Conservation (phyloP, 768 basidiomycete genomes). For the Agrocybe pediades region DNA sequence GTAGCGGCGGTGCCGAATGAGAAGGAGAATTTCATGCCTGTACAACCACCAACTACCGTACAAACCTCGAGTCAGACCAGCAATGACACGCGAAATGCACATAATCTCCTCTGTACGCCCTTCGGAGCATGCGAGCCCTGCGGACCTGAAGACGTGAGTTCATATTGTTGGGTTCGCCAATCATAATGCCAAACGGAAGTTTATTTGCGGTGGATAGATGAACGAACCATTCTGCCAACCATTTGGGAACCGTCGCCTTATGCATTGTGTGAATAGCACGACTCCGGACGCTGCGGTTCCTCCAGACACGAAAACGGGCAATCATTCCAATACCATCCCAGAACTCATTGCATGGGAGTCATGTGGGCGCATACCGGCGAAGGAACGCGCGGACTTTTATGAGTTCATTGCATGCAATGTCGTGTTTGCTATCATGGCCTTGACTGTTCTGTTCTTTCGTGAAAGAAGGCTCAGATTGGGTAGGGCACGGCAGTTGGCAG, state of each 20-base stretch:
- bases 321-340: constrained; percentile 11
- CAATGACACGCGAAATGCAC: constrained; percentile 27
- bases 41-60: constrained; percentile 9
- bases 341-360: constrained; percentile 89
- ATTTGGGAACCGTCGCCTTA: constrained; percentile 89
- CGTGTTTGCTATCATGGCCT: constrained; percentile 64
- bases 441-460: constrained; percentile 68
- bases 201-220: constrained; percentile 46
- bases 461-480: constrained; percentile 67
- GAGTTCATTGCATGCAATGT: constrained; percentile 90
- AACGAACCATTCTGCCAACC: constrained; percentile 92
- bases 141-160: constrained; percentile 61
- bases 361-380: constrained; percentile 81
- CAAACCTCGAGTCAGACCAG: constrained; percentile 8
- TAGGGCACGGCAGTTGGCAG: constrained; percentile 83
- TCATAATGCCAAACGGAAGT: not conserved
- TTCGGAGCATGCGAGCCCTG: constrained; percentile 41
- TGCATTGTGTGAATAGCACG: constrained; percentile 70
- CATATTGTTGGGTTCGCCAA: not conserved
- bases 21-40: constrained; percentile 11
- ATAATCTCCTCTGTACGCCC: constrained; percentile 23
- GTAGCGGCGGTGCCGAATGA: constrained; percentile 1
- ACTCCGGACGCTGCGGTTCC: constrained; percentile 17
- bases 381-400: constrained; percentile 86
- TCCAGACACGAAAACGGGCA: not conserved